Conservation (phyloP, 192 early-diverging fungal species). For the Coemansia sp. region DNA sequence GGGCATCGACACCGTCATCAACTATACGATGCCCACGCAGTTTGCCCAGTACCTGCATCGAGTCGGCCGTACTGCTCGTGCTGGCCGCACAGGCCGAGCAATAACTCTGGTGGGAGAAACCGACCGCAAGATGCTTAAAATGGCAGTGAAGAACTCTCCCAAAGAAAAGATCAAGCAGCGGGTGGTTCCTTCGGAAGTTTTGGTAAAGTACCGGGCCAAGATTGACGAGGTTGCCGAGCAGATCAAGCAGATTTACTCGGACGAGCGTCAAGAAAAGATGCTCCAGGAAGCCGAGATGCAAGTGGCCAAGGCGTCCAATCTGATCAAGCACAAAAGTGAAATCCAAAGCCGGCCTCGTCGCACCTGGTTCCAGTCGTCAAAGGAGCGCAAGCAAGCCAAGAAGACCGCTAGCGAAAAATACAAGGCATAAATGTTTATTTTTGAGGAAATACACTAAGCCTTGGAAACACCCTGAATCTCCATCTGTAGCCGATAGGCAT, state of each 20-base stretch:
- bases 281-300: conserved; percentile 89
- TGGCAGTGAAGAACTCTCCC: conserved; percentile 82
- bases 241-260: conserved; percentile 63
- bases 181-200: conserved; percentile 74
- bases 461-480: conserved; percentile 38
- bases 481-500: conserved; percentile 62
- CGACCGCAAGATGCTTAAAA: conserved; percentile 90
- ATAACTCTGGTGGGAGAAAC: conserved; percentile 88
- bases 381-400: conserved; percentile 70
- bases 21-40: conserved; percentile 95
- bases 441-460: conserved; percentile 3
- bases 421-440: conserved; percentile 4
- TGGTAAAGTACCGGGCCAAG: conserved; percentile 71
- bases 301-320: conserved; percentile 78
- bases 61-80: conserved; percentile 95
- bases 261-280: conserved; percentile 79
- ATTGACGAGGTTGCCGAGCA: conserved; percentile 67
- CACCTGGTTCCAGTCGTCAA: conserved; percentile 91
- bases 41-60: conserved; percentile 94
- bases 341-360: conserved; percentile 84
- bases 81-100: conserved; percentile 77
- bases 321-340: conserved; percentile 79
- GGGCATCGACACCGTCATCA: conserved; percentile 96
- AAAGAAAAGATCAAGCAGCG: conserved; percentile 83
- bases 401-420: conserved; percentile 3